A percentile compares a stretch with the other conserved stretches of the same genome.
These are phyloP conservation scores for Nigrograna mackinnonii DNA, from an alignment of 2,329 filamentous ascomycete genomes.

Conservation along the genomic window DNA sequence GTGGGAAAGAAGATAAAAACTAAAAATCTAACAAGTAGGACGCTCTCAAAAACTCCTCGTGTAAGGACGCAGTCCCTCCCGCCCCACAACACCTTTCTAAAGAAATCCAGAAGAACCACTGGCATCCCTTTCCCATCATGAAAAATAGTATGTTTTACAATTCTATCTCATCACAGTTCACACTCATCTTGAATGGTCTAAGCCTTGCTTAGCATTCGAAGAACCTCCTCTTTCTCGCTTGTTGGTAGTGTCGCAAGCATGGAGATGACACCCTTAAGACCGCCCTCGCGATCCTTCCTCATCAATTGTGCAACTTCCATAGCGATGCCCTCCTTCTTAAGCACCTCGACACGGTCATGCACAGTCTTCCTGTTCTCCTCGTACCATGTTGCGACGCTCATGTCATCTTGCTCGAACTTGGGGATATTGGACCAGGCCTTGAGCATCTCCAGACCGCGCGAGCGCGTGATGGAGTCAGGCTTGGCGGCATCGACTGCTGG, in stretches of 20 bases:
- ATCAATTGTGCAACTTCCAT: slow-evolving; percentile 71
- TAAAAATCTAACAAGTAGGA: too few relatives aligned
- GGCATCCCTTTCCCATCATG: too few relatives aligned
- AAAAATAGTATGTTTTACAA: too few relatives aligned
- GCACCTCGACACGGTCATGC: slow-evolving; percentile 78
- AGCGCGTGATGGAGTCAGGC: slow-evolving; percentile 54
- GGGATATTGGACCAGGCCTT: slow-evolving; percentile 81
- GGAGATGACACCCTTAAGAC: slow-evolving; percentile 83
- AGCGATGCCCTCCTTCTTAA: slow-evolving; percentile 76
- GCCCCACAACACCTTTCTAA: too few relatives aligned
- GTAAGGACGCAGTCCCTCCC: too few relatives aligned
- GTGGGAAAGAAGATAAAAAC: too few relatives aligned
- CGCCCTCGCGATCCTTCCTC: slow-evolving; percentile 67
- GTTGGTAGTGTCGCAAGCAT: slow-evolving; percentile 85
- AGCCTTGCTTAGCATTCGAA: slow-evolving; percentile 57
- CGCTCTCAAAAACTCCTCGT: too few relatives aligned
- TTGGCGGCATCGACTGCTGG: slow-evolving; percentile 42
- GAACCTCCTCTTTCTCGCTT: slow-evolving; percentile 81
- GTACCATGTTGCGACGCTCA: slow-evolving; percentile 89
- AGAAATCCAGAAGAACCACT: too few relatives aligned
- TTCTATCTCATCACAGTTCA: too few relatives aligned
- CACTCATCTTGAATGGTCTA: too few relatives aligned
- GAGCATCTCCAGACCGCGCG: slow-evolving; percentile 72
- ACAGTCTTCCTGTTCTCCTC: slow-evolving; percentile 89
- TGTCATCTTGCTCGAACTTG: slow-evolving; percentile 78